Evolutionary conservation across 495 filamentous ascomycete genomes (phyloP).

Genomic region (Lasiosphaeria hispida): DNA sequence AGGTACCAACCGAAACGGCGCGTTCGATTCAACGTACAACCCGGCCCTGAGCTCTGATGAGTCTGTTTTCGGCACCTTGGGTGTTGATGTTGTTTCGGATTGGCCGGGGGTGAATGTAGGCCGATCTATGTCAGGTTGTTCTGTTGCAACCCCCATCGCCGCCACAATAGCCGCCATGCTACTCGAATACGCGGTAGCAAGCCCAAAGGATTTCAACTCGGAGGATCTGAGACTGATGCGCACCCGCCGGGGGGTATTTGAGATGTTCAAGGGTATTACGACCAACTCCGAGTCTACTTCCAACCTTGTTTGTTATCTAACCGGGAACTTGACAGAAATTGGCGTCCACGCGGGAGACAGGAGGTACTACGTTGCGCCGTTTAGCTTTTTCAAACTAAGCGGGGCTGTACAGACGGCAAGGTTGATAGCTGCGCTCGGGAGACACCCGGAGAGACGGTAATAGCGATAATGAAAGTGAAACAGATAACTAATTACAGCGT

Average conservation of each 20-base stretch:
- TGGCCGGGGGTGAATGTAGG: not conserved
- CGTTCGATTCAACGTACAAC: slow-evolving; percentile 8
- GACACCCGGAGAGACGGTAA: slow-evolving; percentile 6
- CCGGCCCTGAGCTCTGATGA: slow-evolving; percentile 5
- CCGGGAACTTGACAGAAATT: not conserved
- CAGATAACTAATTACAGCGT: not conserved
- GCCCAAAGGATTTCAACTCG: not conserved
- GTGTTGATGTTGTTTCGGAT: slow-evolving; percentile 14
- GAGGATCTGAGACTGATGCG: slow-evolving; percentile 6
- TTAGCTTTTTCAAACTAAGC: slow-evolving; percentile 1
- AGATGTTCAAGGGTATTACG: slow-evolving; percentile 5
- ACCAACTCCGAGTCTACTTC: not conserved
- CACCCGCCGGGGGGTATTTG: slow-evolving; percentile 8
- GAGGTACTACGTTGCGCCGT: slow-evolving; percentile 5
- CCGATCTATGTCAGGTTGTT: slow-evolving; percentile 5
- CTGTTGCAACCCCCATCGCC: slow-evolving; percentile 6
- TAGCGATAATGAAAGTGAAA: not conserved
- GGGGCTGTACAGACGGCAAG: not conserved
- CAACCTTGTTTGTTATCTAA: not conserved
- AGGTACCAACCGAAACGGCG: slow-evolving; percentile 3
- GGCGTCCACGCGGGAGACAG: not conserved
- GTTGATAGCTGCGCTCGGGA: not conserved
- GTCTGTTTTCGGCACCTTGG: slow-evolving; percentile 13
- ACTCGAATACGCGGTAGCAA: slow-evolving; percentile 5
- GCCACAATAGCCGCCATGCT: slow-evolving; percentile 1